These are phyloP conservation scores for Trichosporon ovoides DNA, from an alignment of 1,284 basidiomycete genomes.

Conservation along the genomic window DNA sequence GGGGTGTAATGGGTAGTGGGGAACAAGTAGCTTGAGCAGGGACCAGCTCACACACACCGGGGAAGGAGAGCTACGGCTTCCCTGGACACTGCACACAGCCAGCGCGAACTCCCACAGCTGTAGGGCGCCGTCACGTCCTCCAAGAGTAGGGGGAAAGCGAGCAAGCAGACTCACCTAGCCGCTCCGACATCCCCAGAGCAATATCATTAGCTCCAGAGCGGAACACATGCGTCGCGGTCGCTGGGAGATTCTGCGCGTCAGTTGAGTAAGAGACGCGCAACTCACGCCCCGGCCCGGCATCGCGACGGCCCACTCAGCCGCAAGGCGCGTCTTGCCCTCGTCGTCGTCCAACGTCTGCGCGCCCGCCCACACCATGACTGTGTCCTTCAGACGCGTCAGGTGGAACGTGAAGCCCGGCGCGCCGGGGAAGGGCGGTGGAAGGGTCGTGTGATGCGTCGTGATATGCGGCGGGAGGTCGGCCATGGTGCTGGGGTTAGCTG, in stretches of 20 bases:
- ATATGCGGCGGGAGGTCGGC: conserved; percentile 21
- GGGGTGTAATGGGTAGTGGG: no score
- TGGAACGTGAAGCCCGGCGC: conserved; percentile 62
- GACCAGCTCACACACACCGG: background rate
- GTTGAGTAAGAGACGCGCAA: background rate
- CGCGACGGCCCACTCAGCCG: conserved; percentile 74
- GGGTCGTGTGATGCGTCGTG: conserved; percentile 27
- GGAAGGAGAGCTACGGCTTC: background rate
- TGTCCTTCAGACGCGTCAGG: conserved; percentile 62
- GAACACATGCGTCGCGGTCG: conserved; percentile 62
- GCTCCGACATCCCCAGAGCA: conserved; percentile 66
- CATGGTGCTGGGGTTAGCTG: background rate
- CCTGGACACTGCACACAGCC: background rate
- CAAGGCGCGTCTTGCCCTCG: conserved; percentile 55
- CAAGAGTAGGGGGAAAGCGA: background rate
- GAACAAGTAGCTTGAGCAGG: no score
- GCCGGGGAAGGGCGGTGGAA: conserved; percentile 36
- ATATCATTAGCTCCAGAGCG: conserved; percentile 61
- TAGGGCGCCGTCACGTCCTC: no score
- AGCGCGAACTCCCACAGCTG: background rate
- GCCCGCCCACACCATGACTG: conserved; percentile 78
- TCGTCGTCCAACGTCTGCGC: conserved; percentile 45
- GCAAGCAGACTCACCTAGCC: conserved; percentile 59
- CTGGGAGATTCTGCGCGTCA: conserved; percentile 45
- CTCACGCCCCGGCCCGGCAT: conserved; percentile 61